Base-by-base conservation (phyloP, 2,329 filamentous ascomycete species). In the Neobulgaria alba region DNA sequence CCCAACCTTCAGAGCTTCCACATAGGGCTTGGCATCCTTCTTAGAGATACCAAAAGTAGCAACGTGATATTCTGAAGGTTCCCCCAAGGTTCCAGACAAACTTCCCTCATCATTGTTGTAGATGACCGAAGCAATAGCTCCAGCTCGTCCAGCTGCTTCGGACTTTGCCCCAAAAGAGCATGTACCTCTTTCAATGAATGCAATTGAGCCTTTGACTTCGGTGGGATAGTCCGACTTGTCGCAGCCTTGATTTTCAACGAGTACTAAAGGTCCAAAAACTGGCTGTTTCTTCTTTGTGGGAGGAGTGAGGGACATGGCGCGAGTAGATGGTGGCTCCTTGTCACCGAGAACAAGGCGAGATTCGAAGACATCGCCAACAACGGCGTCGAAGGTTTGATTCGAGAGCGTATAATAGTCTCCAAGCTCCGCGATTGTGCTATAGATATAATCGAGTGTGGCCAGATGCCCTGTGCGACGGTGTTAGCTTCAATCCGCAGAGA, bases 131-230 rank as follows among this genome's bases (percentile, higher is more conserved):
- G 79, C 85, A 3, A 75, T 61, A 4, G 85, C 85, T 15, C 84
- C 82, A 1, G 82, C 82, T 36, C 67, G 69, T 31, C 79, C 81
- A 4, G 85, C 84, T 10, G 74, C 64, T 39, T 70, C 71, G 1
- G 81, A 81, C 65, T 92, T 92, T 44, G 69, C 62, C 9, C 79
- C 82, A 51, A 90, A 92, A 5, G 76, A 51, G 57, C 85, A 92
- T 1, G 63, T 68, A 39, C 85, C 85, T 41, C 85, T 78, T 20
- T 70, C 67, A 48, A 92, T 72, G 29, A 92, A 67, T 8, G 81
- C 84, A 44, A 92, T 79, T 43, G 75, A 76, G 36, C 77, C 81
- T 8, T 65, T 59, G 3, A 81, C 63, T 1, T 65, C 61, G 1
- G 67, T 55, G 1, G 82, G 75, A 57, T 77, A 89, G 61, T 89